Evolutionary conservation across 208 protist species (phyloP).

Genomic region (Entamoeba nuttalli): DNA sequence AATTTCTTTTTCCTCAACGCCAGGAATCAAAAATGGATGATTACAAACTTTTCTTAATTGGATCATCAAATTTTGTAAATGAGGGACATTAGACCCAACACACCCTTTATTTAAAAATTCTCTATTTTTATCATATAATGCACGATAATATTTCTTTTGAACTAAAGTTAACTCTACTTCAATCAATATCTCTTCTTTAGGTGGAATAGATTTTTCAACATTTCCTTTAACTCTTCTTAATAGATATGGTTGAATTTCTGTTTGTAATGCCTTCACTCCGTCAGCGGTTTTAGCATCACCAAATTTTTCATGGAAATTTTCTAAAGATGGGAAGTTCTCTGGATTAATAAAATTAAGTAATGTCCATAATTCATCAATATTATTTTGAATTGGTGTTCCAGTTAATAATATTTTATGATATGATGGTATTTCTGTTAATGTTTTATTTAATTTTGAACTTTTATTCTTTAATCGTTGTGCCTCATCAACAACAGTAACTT

Average conservation of each 20-base stretch:
- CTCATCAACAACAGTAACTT: slow-evolving; percentile 21
- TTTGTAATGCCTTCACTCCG: slow-evolving; percentile 21
- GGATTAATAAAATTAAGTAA: slow-evolving; percentile 9
- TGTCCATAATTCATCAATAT: slow-evolving; percentile 20
- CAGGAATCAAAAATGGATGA: slow-evolving; percentile 55
- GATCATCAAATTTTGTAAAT: slow-evolving; percentile 56
- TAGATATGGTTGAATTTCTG: slow-evolving; percentile 41
- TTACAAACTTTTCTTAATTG: slow-evolving; percentile 73
- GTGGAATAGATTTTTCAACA: slow-evolving; percentile 80
- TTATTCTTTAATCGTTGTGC: not conserved
- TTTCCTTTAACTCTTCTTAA: slow-evolving; percentile 75
- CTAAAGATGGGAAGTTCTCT: slow-evolving; percentile 12
- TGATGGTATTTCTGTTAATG: not conserved
- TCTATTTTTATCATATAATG: slow-evolving; percentile 52
- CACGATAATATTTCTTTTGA: slow-evolving; percentile 54
- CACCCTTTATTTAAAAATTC: slow-evolving; percentile 16
- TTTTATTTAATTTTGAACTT: not conserved
- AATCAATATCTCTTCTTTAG: slow-evolving; percentile 52
- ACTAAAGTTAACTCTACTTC: slow-evolving; percentile 25
- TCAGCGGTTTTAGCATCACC: slow-evolving; percentile 8
- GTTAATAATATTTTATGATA: not conserved
- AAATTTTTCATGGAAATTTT: not conserved
- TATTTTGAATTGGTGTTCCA: slow-evolving; percentile 19
- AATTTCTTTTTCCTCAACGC: not conserved
- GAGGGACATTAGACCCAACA: not conserved